These are phyloP conservation scores for Thalassiosira sp. DNA, from an alignment of 352 stramenopile species.

Conservation along the genomic window DNA sequence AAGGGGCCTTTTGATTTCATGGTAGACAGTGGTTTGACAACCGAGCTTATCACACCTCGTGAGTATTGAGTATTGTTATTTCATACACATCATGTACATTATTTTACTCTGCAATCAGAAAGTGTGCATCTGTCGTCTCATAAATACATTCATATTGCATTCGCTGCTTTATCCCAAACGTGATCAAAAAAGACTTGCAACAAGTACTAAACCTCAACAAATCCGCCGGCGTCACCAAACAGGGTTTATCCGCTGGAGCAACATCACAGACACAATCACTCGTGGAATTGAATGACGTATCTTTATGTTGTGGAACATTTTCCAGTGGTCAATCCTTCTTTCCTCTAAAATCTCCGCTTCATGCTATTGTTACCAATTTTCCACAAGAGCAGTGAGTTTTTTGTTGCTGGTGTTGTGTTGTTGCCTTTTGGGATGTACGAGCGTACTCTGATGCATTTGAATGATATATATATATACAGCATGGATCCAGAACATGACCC, in stretches of 20 bases:
- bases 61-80: too few species aligned
- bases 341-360: conserved; percentile 42
- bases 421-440: too few species aligned
- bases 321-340: conserved; percentile 7
- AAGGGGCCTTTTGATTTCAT: conserved; percentile 80
- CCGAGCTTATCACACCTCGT: conserved; percentile 78
- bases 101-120: too few species aligned
- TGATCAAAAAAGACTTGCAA: conserved; percentile 49
- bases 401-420: not conserved
- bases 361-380: conserved; percentile 76
- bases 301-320: conserved; percentile 55
- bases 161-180: too few species aligned
- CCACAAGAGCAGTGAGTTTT: conserved; percentile 66
- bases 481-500: conserved; percentile 76
- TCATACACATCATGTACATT: too few species aligned
- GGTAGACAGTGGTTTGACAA: conserved; percentile 75
- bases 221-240: conserved; percentile 31
- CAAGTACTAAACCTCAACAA: conserved; percentile 51
- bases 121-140: too few species aligned
- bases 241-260: conserved; percentile 56
- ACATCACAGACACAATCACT: conserved; percentile 32
- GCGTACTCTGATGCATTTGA: too few species aligned
- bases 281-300: conserved; percentile 57
- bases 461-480: too few species aligned
- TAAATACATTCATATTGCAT: too few species aligned